phyloP scores from a whole-genome alignment of 2,329 filamentous ascomycete genomes.

The Exophiala spinifera region DNA sequence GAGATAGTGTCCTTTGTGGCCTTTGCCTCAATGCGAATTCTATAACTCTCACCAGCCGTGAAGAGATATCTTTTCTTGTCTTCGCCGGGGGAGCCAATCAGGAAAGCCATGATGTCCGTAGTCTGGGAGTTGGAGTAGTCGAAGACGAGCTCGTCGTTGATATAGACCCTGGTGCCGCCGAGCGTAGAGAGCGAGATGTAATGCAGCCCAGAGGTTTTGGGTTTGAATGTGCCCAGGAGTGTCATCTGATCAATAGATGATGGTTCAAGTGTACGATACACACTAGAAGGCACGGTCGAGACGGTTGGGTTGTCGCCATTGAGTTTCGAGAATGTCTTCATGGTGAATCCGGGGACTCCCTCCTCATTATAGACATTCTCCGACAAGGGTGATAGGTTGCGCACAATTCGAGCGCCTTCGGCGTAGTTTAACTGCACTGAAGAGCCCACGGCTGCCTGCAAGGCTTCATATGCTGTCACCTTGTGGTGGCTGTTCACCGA shows the following conservation, averaged over 20 bases:
- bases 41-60: no score
- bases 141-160: slow-evolving; percentile 49
- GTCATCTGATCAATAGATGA: no score
- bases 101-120: slow-evolving; percentile 55
- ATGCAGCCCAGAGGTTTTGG: slow-evolving; percentile 55
- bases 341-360: no score
- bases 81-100: slow-evolving; percentile 52
- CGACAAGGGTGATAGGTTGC: slow-evolving; percentile 39
- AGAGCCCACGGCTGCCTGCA: slow-evolving; percentile 29
- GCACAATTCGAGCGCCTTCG: slow-evolving; percentile 55
- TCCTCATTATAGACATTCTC: slow-evolving; percentile 57
- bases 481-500: slow-evolving; percentile 35
- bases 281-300: no score
- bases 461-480: slow-evolving; percentile 42
- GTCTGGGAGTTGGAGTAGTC: no score
- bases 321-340: no score
- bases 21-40: no score
- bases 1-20: no score
- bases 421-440: slow-evolving; percentile 40
- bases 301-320: no score
- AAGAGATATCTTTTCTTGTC: no score
- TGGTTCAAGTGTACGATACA: no score
- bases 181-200: slow-evolving; percentile 63
- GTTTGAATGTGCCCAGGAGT: no score
- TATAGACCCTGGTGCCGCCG: slow-evolving; percentile 60